These are phyloP conservation scores for Hortaea werneckii DNA, from an alignment of 2,329 filamentous ascomycete genomes.

Conservation along the genomic window DNA sequence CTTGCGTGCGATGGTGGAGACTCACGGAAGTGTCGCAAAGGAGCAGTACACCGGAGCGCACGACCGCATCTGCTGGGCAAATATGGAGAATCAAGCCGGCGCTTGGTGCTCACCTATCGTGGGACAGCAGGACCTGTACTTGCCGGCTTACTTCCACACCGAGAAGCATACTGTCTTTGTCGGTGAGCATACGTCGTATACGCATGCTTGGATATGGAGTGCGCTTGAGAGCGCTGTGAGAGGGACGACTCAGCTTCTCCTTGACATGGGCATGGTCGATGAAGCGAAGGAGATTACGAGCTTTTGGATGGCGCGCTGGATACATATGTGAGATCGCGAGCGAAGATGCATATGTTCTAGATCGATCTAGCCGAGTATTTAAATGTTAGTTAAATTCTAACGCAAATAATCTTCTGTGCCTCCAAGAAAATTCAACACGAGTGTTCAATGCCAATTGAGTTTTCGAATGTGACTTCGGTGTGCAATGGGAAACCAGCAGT, in stretches of 20 bases:
- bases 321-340: constrained; percentile 30
- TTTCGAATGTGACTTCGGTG: too few relatives aligned
- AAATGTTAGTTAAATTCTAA: too few relatives aligned
- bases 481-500: too few relatives aligned
- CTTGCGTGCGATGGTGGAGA: constrained; percentile 55
- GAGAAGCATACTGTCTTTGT: constrained; percentile 58
- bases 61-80: constrained; percentile 55
- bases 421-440: too few relatives aligned
- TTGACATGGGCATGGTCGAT: constrained; percentile 57
- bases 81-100: constrained; percentile 51
- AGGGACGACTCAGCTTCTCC: constrained; percentile 53
- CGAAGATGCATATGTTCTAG: too few relatives aligned
- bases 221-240: constrained; percentile 59
- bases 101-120: constrained; percentile 49
- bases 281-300: constrained; percentile 55
- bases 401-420: too few relatives aligned
- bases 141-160: constrained; percentile 64
- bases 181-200: constrained; percentile 57
- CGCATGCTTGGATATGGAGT: constrained; percentile 60
- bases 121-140: constrained; percentile 54
- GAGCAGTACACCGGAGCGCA: constrained; percentile 57
- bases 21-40: constrained; percentile 51
- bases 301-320: constrained; percentile 62
- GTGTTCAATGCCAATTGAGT: too few relatives aligned
- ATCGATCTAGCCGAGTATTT: too few relatives aligned